Evolutionary conservation across 352 stramenopile species (phyloP), one percentile per base, ranked within the genome.

Genomic region (Thalassiosira pacifica): DNA sequence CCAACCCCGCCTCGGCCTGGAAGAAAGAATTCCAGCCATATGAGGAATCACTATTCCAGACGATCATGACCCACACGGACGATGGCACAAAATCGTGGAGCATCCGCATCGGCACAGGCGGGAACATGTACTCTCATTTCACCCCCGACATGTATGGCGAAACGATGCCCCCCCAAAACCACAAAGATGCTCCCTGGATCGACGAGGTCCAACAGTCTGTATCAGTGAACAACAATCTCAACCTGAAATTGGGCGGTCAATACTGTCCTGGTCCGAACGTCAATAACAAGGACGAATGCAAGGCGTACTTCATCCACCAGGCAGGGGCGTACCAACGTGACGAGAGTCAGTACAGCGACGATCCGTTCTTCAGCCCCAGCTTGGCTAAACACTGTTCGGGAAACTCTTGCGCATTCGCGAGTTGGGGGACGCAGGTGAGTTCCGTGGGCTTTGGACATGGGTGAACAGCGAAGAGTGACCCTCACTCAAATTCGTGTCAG

Each of bases 241-340:
- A 85, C 22, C 16, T 31, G 1, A 34, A 73, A 57, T 13, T 0
- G 3, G 29, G 22, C 16, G 1, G 16, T 19, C n/a, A 79, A 34
- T 70, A 65, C 34, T 79, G 72, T 24, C n/a, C n/a, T n/a, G 66
- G 37, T 4, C 34, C 37, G 1, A 24, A 42, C 10, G 45, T 11
- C n/a, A 42, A 60, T 13, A 70, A 57, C 11, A n/a, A 24, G 48
- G 2, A 24, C 13, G 10, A 26, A 22, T 13, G 48, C 18, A 77
- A 59, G 42, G 59, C 48, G 9, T 85, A 87, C 26, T 90, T 74
- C 55, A 85, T 90, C 16, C 84, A 90, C 76, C 60, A 82, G 34
- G 74, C 79, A 16, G 84, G 83, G 1, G 52, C 78, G 11, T 89
- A 89, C 42, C 67, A 75, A 29, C 18, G 34, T 0, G 83, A 29